phyloP scores from a whole-genome alignment of 345 rosid species.

The Carallia pectinifolia region DNA sequence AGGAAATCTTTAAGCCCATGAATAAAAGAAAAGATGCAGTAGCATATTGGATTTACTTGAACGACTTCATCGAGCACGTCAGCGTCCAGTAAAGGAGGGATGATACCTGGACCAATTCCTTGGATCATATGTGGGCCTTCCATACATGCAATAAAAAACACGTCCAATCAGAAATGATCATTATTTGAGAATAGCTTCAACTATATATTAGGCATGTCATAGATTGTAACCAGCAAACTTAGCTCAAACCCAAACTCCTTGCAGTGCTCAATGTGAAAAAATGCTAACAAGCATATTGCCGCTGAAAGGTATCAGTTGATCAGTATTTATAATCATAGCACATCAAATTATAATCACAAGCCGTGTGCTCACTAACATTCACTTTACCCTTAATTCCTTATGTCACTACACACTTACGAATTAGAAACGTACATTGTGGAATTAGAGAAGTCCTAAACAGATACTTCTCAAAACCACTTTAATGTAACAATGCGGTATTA shows the following conservation, averaged over 20 bases:
- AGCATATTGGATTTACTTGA: conserved; percentile 28
- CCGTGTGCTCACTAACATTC: no score
- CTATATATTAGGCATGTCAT: background rate
- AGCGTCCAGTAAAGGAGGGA: conserved; percentile 39
- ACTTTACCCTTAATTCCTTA: no score
- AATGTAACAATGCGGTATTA: no score
- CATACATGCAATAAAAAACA: background rate
- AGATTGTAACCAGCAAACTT: background rate
- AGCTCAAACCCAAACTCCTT: background rate
- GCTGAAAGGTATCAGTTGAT: background rate
- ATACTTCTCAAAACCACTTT: no score
- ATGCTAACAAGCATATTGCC: background rate
- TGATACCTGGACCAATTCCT: conserved; percentile 45
- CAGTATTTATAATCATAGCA: background rate
- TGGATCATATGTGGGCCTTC: conserved; percentile 47
- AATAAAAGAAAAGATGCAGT: background rate
- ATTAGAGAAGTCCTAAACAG: no score
- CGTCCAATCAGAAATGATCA: background rate
- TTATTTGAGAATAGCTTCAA: background rate
- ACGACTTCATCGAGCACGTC: conserved; percentile 39
- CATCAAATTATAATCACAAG: background rate
- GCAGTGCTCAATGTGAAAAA: background rate
- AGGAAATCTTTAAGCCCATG: background rate
- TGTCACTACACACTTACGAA: no score
- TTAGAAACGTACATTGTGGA: no score